Conservation (phyloP, 352 stramenopile species). For the Albugo laibachii region DNA sequence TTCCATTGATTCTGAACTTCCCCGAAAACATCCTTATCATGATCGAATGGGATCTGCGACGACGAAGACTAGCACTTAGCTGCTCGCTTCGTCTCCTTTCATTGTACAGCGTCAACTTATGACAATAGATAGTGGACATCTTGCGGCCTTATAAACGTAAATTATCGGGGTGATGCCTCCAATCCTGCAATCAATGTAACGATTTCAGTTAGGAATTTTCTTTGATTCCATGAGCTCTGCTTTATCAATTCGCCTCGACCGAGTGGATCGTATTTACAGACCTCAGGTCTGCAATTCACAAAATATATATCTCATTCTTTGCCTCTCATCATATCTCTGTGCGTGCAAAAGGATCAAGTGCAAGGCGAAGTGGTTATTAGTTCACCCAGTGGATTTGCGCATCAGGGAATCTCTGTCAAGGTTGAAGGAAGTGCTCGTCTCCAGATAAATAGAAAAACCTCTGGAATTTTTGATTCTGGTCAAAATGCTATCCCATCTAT, state of each 20-base stretch:
- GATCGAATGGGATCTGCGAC: too few relatives aligned
- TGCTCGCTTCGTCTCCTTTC: too few relatives aligned
- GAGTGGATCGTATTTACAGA: conserved; percentile 70
- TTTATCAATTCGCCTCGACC: conserved; percentile 69
- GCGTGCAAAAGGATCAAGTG: conserved; percentile 34
- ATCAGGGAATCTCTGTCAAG: conserved; percentile 66
- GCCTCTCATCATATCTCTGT: background rate
- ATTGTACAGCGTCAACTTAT: too few relatives aligned
- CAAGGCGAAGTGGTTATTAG: conserved; percentile 72
- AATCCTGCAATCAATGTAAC: too few relatives aligned
- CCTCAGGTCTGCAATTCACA: conserved; percentile 27
- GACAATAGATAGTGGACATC: too few relatives aligned
- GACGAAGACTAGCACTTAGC: too few relatives aligned
- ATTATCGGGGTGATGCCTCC: too few relatives aligned
- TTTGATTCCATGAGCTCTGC: conserved; percentile 42
- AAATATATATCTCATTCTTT: background rate
- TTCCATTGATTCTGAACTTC: too few relatives aligned
- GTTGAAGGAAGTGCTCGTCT: conserved; percentile 64
- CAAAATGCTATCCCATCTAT: conserved; percentile 54
- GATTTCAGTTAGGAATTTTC: too few relatives aligned
- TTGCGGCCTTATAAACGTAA: too few relatives aligned
- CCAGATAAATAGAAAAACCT: conserved; percentile 60
- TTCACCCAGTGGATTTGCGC: conserved; percentile 64
- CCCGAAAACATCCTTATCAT: too few relatives aligned
- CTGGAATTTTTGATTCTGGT: conserved; percentile 68